Evolutionary conservation across 2,329 filamentous ascomycete genomes (phyloP), one percentile per base, ranked within the genome.

Genomic region (Dactylellina drechsleri): DNA sequence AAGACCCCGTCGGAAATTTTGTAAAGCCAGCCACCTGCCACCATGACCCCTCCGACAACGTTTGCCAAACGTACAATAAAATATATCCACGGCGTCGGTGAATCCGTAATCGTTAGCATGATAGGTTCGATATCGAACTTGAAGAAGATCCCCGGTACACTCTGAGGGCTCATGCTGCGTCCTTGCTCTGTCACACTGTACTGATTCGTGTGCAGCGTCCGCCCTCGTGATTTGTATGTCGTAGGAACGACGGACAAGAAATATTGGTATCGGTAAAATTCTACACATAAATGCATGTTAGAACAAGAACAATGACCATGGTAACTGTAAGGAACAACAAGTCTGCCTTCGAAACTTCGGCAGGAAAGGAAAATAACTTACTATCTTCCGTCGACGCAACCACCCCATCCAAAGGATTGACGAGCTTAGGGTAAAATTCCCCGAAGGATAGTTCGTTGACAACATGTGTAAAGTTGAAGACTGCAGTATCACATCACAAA

Each of bases 121-220:
- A 99, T 93, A 0, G 95, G 95, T 85, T 99, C 95, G 79, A 99
- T 97, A 81, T 98, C 94, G 83, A 96, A 99, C 84, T 98, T 99
- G 87, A 99, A 92, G 82, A 98, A 99, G 76, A 99, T 89, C 36
- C 95, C 95, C 0, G 95, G 95, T 0, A 97, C 87, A 71, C 85
- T 84, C 78, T 85, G 88, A 79, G 96, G 91, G 65, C 85, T 84
- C 49, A 96, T 86, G 41, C 85, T 83, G 79, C 89, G 88, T 79
- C 87, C 90, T 84, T 98, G 93, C 81, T 93, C 92, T 0, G 93
- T 98, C 0, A 97, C 95, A 74, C 94, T 95, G 84, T 99, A 99
- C 83, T 99, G 95, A 85, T 99, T 99, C 15, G 95, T 98, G 82
- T 90, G 88, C 81, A 99, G 89, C 64, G 89, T 90, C 79, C 87